Percentiles rank a stretch among this genome's conserved stretches.
Conservation (phyloP, 345 rosid species). For the Physaria fendleri region DNA sequence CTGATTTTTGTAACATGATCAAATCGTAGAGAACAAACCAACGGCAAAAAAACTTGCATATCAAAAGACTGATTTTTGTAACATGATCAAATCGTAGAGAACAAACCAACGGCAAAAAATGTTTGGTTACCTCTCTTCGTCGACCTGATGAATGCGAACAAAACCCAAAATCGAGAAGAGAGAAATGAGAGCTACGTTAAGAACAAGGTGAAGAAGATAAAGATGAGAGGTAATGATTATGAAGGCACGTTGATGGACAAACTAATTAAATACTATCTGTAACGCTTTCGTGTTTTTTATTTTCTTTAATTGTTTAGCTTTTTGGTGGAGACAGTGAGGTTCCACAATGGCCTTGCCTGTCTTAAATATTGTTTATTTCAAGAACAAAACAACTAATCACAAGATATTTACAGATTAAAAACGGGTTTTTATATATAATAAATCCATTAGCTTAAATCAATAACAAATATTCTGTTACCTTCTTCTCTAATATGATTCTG, state of each 20-base stretch:
- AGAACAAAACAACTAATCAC: conserved; percentile 9
- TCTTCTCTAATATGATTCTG: not conserved
- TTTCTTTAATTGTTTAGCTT: not conserved
- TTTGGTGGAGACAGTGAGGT: conserved; percentile 30
- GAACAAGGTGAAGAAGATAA: not conserved
- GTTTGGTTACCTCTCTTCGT: conserved; percentile 23
- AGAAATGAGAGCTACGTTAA: conserved; percentile 6
- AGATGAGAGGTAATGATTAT: conserved; percentile 20
- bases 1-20: not conserved
- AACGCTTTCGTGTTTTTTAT: not conserved
- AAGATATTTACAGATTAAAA: too few relatives aligned
- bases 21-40: not conserved
- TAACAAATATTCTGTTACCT: not conserved
- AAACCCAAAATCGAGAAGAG: not conserved
- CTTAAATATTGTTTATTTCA: conserved; percentile 1
- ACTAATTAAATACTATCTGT: not conserved
- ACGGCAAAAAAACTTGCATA: too few relatives aligned
- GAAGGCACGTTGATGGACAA: conserved; percentile 18
- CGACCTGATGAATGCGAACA: conserved; percentile 8
- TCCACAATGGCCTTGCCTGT: conserved; percentile 29
- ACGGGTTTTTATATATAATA: too few relatives aligned
- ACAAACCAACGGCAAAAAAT: not conserved
- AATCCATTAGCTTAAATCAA: not conserved
- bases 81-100: not conserved
- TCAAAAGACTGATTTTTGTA: not conserved